Evolutionary conservation across 495 filamentous ascomycete genomes (phyloP).

Genomic region (Chaetomium cochliodes): DNA sequence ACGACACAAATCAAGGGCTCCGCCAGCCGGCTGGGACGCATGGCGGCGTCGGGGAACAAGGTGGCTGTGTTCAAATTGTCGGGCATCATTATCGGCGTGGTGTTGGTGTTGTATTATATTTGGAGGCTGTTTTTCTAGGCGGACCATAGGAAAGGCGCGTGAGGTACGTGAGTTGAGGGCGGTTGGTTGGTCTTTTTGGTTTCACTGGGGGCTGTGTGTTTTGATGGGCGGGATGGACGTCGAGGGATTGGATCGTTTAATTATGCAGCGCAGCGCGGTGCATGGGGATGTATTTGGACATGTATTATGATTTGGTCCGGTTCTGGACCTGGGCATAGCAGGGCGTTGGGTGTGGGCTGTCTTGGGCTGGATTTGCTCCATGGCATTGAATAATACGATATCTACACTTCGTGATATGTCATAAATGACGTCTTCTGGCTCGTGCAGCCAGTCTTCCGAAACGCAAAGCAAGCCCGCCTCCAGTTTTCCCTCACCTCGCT

Average conservation of each 20-base stretch:
- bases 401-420: neutral
- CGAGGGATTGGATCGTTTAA: neutral
- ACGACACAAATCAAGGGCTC: slow-evolving; percentile 73
- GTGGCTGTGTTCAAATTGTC: slow-evolving; percentile 86
- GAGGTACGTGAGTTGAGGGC: neutral
- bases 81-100: slow-evolving; percentile 72
- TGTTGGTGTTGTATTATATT: slow-evolving; percentile 73
- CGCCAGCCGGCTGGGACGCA: slow-evolving; percentile 80
- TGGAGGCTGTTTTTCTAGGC: slow-evolving; percentile 46
- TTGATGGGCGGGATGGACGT: neutral
- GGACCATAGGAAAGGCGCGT: too few species aligned
- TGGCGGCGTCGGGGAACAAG: slow-evolving; percentile 88
- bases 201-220: neutral
- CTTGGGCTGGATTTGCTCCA: neutral
- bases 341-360: neutral
- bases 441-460: neutral
- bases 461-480: neutral
- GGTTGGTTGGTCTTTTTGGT: neutral
- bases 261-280: slow-evolving; percentile 3
- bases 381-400: neutral
- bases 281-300: neutral
- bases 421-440: neutral
- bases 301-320: neutral
- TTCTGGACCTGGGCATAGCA: neutral
- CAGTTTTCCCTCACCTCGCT: neutral